A percentile compares a stretch with the other conserved stretches of the same genome.
Conservation (phyloP, 805 yeast genomes). For the Ogataea saltuana region DNA sequence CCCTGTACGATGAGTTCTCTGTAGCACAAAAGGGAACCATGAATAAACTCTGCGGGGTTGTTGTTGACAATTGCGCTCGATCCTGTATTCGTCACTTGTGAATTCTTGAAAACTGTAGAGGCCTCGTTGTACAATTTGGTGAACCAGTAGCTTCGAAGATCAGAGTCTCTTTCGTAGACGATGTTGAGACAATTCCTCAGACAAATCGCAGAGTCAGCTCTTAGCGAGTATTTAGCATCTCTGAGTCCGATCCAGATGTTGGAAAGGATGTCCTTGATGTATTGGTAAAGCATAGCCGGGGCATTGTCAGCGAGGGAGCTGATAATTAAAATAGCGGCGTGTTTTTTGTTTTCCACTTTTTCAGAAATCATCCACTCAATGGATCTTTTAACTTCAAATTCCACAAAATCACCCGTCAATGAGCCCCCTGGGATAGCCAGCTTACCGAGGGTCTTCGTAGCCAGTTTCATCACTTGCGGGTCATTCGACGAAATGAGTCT, state of each 20-base stretch:
- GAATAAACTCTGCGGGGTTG: constrained; percentile 65
- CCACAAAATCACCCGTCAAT: constrained; percentile 88
- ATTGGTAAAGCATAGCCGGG: constrained; percentile 78
- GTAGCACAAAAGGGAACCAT: constrained; percentile 81
- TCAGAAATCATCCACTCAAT: constrained; percentile 91
- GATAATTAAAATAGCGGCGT: constrained; percentile 84
- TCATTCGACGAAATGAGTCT: constrained; percentile 81
- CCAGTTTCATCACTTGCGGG: constrained; percentile 78
- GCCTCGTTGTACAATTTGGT: constrained; percentile 49
- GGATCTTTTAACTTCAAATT: constrained; percentile 84
- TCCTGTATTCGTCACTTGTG: constrained; percentile 11
- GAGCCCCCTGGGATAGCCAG: constrained; percentile 89
- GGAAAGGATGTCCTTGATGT: constrained; percentile 74
- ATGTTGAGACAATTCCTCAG: constrained; percentile 77
- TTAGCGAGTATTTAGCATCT: constrained; percentile 71
- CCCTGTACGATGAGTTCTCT: constrained; percentile 73
- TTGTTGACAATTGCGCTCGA: constrained; percentile 15
- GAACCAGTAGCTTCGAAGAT: constrained; percentile 74
- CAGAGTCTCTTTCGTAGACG: constrained; percentile 73
- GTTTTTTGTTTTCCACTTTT: constrained; percentile 80
- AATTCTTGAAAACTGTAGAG: constrained; percentile 29
- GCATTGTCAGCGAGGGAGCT: constrained; percentile 83
- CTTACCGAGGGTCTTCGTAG: constrained; percentile 85
- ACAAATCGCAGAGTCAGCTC: constrained; percentile 83
- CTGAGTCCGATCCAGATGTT: constrained; percentile 86